Evolutionary conservation across 345 rosid genomes (phyloP), one percentile per base, ranked within the genome.

Genomic region (Murraya paniculata): DNA sequence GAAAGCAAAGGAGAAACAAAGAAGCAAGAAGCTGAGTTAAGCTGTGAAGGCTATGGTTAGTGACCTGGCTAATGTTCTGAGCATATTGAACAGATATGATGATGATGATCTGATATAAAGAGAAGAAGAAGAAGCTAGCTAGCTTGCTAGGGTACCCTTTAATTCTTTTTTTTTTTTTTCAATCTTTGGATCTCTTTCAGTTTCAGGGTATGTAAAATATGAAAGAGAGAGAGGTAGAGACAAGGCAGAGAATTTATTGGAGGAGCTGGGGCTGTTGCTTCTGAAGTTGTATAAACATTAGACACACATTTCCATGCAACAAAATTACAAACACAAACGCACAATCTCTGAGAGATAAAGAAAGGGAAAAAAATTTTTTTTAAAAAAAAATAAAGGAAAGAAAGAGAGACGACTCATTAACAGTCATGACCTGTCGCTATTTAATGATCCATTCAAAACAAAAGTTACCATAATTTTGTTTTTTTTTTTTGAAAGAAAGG

Each of bases 241-340:
- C 24, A 25, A 48, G 35, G 53, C 24, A 68, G 61, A 57, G 27
- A 39, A 53, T 28, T 31, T 58, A 69, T n/a, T 16, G 79, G 64
- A 24, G 62, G 22, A 64, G 53, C 57, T 53, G 59, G 27, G 21
- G 30, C 33, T 16, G 50, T 9, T 74, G 82, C 56, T 14, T 50
- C n/a, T 72, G 39, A 24, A 25, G 39, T 66, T n/a, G 57, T 67
- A 67, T 25, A n/a, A 59, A 10, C 21, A 25, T 33, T 38, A 45
- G 11, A 67, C 78, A 64, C 82, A 35, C 68, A 80, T 83, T 62
- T 73, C 73, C 82, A 73, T 80, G 78, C 82, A 79, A 27, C 25
- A 71, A 59, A 39, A 68, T 56, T 53, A 53, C 28, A 19, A 45
- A 39, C 60, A 57, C 31, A 48, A 38, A 31, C 50, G 64, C 57